Evolutionary conservation across 768 basidiomycete species (phyloP).

Genomic region (Boletus vermiculosoides): DNA sequence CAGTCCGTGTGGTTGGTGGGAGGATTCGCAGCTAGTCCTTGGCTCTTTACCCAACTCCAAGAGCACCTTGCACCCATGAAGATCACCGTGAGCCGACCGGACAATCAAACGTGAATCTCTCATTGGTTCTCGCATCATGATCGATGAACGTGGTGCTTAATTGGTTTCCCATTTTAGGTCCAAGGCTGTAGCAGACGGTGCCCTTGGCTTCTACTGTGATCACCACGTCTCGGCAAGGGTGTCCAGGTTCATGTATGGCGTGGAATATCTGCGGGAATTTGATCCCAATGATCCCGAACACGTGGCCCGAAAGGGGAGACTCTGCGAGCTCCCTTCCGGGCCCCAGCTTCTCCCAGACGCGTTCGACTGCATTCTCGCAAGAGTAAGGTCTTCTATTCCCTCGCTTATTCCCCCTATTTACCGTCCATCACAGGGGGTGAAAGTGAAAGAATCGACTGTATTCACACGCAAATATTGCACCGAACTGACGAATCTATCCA

Average conservation of each 20-base stretch:
- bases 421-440: conserved; percentile 48
- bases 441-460: conserved; percentile 79
- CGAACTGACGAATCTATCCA: conserved; percentile 71
- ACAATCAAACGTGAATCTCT: conserved; percentile 67
- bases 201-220: conserved; percentile 81
- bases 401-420: conserved; percentile 7
- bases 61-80: conserved; percentile 56
- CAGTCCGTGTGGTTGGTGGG: conserved; percentile 84
- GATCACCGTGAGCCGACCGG: conserved; percentile 69
- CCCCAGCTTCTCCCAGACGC: conserved; percentile 78
- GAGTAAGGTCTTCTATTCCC: conserved; percentile 43
- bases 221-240: conserved; percentile 81
- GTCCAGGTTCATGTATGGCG: conserved; percentile 81
- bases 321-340: conserved; percentile 76
- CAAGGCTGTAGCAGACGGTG: conserved; percentile 83
- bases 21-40: conserved; percentile 80
- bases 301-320: conserved; percentile 55
- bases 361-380: conserved; percentile 74
- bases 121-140: conserved; percentile 6
- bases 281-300: conserved; percentile 68
- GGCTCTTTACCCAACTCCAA: conserved; percentile 75
- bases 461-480: conserved; percentile 83
- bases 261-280: conserved; percentile 71
- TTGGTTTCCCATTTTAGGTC: conserved; percentile 47
- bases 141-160: conserved; percentile 5